A percentile compares a stretch with the other conserved stretches of the same genome.
phyloP scores from a whole-genome alignment of 2,329 filamentous ascomycete species.

The Fonsecaea monophora region DNA sequence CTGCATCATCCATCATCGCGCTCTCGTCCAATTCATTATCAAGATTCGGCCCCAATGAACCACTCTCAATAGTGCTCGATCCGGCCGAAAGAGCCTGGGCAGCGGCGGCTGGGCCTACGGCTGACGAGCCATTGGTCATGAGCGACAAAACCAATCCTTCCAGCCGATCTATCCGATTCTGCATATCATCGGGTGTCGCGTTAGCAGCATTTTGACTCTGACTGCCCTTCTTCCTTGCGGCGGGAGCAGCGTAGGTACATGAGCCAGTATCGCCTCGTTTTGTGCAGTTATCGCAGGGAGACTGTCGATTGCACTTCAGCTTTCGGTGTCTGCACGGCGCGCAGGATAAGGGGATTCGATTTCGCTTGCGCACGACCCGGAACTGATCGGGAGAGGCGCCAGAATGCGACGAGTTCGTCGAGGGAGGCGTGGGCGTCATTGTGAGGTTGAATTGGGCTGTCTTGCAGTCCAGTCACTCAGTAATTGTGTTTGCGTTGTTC shows the following conservation, averaged over 20 bases:
- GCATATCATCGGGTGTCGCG: constrained; percentile 89
- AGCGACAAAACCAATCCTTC: constrained; percentile 90
- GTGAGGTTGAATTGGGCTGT: constrained; percentile 4
- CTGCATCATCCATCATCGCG: constrained; percentile 58
- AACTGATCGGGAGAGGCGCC: constrained; percentile 82
- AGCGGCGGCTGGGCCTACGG: constrained; percentile 65
- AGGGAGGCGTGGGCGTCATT: constrained; percentile 80
- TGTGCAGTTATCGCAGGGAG: constrained; percentile 92
- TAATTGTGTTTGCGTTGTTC: not conserved
- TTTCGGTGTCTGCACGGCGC: constrained; percentile 90
- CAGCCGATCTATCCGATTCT: constrained; percentile 93
- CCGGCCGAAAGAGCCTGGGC: constrained; percentile 51
- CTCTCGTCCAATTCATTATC: constrained; percentile 44
- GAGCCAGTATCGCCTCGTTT: constrained; percentile 81
- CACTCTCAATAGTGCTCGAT: constrained; percentile 52
- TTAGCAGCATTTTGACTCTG: constrained; percentile 58
- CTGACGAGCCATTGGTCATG: constrained; percentile 84
- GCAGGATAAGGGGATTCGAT: constrained; percentile 89
- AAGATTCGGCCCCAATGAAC: constrained; percentile 48
- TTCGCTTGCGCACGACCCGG: constrained; percentile 87
- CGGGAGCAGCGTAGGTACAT: constrained; percentile 81
- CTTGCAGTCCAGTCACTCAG: constrained; percentile 4
- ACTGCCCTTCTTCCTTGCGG: constrained; percentile 71
- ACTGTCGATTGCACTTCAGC: constrained; percentile 89
- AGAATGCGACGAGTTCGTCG: constrained; percentile 76